Evolutionary conservation across 208 protist species (phyloP), one percentile per base, ranked within the genome.

Genomic region (Zelonia costaricensis): DNA sequence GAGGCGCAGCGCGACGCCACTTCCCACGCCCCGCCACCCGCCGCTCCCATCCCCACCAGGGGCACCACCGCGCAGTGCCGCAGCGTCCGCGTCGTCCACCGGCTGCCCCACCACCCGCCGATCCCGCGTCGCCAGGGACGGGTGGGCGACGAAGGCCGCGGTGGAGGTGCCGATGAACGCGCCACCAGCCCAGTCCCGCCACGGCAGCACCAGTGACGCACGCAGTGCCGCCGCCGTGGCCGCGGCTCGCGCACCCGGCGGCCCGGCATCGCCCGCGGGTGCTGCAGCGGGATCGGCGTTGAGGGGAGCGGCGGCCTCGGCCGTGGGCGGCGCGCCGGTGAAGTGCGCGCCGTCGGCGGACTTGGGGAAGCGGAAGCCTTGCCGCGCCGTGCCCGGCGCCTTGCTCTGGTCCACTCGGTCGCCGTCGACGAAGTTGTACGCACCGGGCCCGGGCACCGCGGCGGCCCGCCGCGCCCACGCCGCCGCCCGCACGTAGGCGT

Each of bases 381-480:
- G 22, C 45, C 42, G 56, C 6, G 60, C 60, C n/a, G n/a, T 36
- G 22, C 69, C 47, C 8, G 46, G 35, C 40, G 60, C 61, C 8
- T 23, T 39, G 39, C 59, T 58, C 18, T 62, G 60, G 38, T 69
- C 60, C 31, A 48, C 25, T 53, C 61, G 52, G 27, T 62, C 59
- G 36, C 58, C 53, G 54, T 60, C 59, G 20, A 69, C 25, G 55
- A 69, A 30, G 47, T 69, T 68, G 56, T 79, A 79, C 15, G 65
- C 61, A n/a, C 73, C 73, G 12, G 73, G 73, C 13, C 73, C 73
- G 0, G 73, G 73, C 42, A 70, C 28, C 5, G 65, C 62, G 3
- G 63, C 57, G n/a, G 40, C 59, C 1, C 47, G 60, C 48, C 46
- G 62, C 28, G 43, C 58, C 60, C 58, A 68, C 36, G 53, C 63